phyloP scores from a whole-genome alignment of 1,139 yeast genomes.

The Sugiyamaella neomexicana region DNA sequence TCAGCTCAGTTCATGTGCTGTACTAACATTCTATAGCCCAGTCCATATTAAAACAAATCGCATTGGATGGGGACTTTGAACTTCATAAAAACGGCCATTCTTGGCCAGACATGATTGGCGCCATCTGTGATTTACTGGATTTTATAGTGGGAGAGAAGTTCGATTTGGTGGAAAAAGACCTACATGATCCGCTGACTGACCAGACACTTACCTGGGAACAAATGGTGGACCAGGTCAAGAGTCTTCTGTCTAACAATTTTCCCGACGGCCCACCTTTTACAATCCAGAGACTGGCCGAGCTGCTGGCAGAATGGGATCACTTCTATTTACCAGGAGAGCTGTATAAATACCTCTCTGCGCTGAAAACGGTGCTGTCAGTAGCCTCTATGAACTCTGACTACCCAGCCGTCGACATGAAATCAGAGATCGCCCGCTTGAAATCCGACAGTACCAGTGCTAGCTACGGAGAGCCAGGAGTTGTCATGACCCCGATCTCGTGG shows the following conservation, averaged over 20 bases:
- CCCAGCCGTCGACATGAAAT: slow-evolving; percentile 24
- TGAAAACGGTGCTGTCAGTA: slow-evolving; percentile 41
- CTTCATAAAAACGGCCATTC: slow-evolving; percentile 9
- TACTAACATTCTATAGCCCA: slow-evolving; percentile 1
- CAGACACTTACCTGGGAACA: slow-evolving; percentile 30
- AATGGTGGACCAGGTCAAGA: slow-evolving; percentile 30
- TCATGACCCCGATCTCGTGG: slow-evolving; percentile 37
- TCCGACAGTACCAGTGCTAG: slow-evolving; percentile 23
- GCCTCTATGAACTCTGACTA: slow-evolving; percentile 39
- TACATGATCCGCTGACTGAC: slow-evolving; percentile 32
- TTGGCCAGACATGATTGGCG: slow-evolving; percentile 11
- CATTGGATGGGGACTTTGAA: slow-evolving; percentile 18
- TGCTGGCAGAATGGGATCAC: slow-evolving; percentile 47
- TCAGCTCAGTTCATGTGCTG: too few relatives aligned
- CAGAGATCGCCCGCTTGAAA: slow-evolving; percentile 23
- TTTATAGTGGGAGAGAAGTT: slow-evolving; percentile 39
- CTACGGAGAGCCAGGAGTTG: slow-evolving; percentile 28
- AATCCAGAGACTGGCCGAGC: slow-evolving; percentile 54
- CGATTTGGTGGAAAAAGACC: slow-evolving; percentile 49
- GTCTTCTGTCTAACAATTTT: slow-evolving; percentile 39
- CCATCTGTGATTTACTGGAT: neutral
- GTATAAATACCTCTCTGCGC: slow-evolving; percentile 44
- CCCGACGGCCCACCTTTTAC: slow-evolving; percentile 57
- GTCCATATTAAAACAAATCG: slow-evolving; percentile 10
- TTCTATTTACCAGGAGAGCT: slow-evolving; percentile 41